Base-by-base conservation (phyloP, 1,284 basidiomycete genomes). In the Gastroboletus turbinatus region DNA sequence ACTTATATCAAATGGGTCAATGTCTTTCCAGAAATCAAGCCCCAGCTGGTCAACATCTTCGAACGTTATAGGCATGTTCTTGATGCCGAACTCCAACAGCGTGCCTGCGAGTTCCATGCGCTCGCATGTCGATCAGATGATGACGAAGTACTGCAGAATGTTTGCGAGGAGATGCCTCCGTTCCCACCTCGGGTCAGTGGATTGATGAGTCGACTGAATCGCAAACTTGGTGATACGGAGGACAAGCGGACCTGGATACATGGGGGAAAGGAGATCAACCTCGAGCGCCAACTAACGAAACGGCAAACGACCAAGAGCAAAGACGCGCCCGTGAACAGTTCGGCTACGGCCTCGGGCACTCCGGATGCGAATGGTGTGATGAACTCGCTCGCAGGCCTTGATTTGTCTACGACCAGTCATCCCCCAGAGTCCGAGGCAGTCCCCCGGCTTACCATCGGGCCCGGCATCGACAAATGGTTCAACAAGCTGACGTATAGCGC, bases 1-100 rank as follows among this genome's bases (percentile, higher is more conserved):
- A 98, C 97, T 1, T 99, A 99, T 72, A 89, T 98, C 78, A 99
- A 99, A 80, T 97, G 94, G 96, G 92, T 98, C 60, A 99, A 99
- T 72, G 88, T 99, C 52, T 99, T 99, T 76, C 97, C 97, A 8
- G 97, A 99, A 74, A 98, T 99, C 75, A 96, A 96, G 64, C 84
- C 89, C 23, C 94, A 97, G 68, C 83, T 99, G 23, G 71, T 98
- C 66, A 92, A 90, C 72, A 94, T 99, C 60, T 96, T 99, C 68
- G 94, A 98, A 65, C 91, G 94, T n/a, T 99, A 98, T 73, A 88
- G 93, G 21, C 94, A 97, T 68, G 94, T 98, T 35, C 84, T 99
- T n/a, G 96, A 99, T 71, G 88, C 96, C 21, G 97, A 99, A 69
- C 81, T 99, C 5, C 97, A 99, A 73, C 97, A 99, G 73, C 87